Evolutionary conservation across 805 yeast genomes (phyloP).

Genomic region (Candida nanaspora): DNA sequence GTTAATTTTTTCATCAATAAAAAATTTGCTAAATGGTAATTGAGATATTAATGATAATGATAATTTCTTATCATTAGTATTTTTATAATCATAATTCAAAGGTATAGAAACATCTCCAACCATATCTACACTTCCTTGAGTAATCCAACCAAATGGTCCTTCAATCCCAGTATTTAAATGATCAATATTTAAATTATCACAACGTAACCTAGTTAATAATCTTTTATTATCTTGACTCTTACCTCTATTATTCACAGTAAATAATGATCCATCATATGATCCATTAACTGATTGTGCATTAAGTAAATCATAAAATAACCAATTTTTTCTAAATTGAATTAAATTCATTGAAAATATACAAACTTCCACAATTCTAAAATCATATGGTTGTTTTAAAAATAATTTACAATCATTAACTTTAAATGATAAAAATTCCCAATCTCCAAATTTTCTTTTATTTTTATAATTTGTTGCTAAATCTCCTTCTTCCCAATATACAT

Average conservation of each 20-base stretch:
- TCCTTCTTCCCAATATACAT: slow-evolving; percentile 72
- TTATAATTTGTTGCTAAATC: slow-evolving; percentile 80
- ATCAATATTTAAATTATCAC: slow-evolving; percentile 80
- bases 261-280: slow-evolving; percentile 85
- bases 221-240: slow-evolving; percentile 14
- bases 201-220: slow-evolving; percentile 68
- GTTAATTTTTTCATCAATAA: no score
- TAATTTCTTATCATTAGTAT: no score
- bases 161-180: slow-evolving; percentile 84
- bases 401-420: slow-evolving; percentile 80
- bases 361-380: slow-evolving; percentile 76
- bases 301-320: slow-evolving; percentile 84
- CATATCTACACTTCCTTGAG: slow-evolving; percentile 87
- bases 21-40: no score
- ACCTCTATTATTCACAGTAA: slow-evolving; percentile 59
- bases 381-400: slow-evolving; percentile 73
- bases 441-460: slow-evolving; percentile 73
- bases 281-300: slow-evolving; percentile 86
- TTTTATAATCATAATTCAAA: slow-evolving; percentile 37
- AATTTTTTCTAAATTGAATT: slow-evolving; percentile 76
- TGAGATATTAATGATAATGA: no score
- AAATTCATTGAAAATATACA: slow-evolving; percentile 84
- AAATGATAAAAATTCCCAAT: slow-evolving; percentile 83
- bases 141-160: slow-evolving; percentile 98
- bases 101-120: slow-evolving; percentile 86